phyloP scores from a whole-genome alignment of 257 asterid species.

The Scutellaria minor region DNA sequence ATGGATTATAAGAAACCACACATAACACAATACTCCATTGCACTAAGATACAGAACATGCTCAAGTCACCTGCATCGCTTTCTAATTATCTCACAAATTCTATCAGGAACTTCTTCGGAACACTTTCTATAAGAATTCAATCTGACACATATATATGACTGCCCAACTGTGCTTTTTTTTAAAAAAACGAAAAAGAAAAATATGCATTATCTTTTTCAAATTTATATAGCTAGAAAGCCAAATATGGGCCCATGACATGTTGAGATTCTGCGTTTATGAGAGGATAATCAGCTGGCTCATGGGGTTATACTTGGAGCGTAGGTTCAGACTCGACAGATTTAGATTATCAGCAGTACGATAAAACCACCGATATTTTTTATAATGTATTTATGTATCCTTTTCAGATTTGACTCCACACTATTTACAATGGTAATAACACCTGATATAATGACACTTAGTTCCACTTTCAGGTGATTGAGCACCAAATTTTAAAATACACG shows the following conservation, averaged over 20 bases:
- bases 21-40: background rate
- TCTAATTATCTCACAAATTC: slow-evolving; percentile 11
- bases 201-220: background rate
- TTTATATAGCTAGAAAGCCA: background rate
- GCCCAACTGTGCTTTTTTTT: too few relatives aligned
- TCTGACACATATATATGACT: slow-evolving; percentile 1
- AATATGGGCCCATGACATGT: background rate
- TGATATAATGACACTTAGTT: background rate
- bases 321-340: background rate
- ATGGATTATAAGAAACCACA: background rate
- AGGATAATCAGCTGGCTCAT: background rate
- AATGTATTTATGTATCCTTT: too few relatives aligned
- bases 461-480: background rate
- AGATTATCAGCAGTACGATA: background rate
- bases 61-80: background rate
- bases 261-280: background rate
- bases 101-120: slow-evolving; percentile 8
- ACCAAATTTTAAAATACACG: background rate
- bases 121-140: background rate
- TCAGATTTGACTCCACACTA: too few relatives aligned
- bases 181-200: too few relatives aligned
- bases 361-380: background rate
- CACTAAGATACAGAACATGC: background rate
- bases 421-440: background rate
- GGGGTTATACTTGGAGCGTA: background rate